A percentile compares a stretch with the other conserved stretches of the same genome.
Evolutionary conservation across 2,329 filamentous ascomycete genomes (phyloP).

Genomic region (Neurospora sp.): DNA sequence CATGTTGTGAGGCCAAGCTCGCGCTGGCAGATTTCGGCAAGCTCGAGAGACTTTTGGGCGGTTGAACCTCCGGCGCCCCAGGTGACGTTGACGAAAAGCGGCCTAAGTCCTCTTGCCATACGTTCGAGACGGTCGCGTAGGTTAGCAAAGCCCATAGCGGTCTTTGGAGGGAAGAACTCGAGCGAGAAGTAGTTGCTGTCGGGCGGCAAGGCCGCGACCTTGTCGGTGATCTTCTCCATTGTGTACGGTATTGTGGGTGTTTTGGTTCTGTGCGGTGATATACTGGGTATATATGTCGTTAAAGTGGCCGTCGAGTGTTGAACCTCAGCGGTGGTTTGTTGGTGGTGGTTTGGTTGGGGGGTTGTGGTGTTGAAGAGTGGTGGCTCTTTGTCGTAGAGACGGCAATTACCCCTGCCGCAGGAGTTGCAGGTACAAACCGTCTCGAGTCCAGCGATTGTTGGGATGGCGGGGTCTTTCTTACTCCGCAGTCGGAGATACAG

Average conservation of each 20-base stretch:
- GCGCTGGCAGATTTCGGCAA: slow-evolving; percentile 90
- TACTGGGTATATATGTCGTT: not conserved
- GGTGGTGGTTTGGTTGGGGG: not conserved
- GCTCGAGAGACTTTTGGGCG: slow-evolving; percentile 78
- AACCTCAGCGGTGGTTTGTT: not conserved
- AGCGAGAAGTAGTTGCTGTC: slow-evolving; percentile 85
- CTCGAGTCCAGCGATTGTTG: not conserved
- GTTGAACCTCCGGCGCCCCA: slow-evolving; percentile 97
- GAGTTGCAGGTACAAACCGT: not conserved
- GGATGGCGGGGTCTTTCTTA: not conserved
- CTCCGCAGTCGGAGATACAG: not conserved
- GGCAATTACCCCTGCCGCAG: not conserved
- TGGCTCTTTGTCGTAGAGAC: not conserved
- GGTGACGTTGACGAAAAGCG: slow-evolving; percentile 92
- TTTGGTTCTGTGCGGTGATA: not conserved
- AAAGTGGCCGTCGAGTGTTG: not conserved
- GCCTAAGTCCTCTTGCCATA: slow-evolving; percentile 84
- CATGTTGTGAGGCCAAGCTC: slow-evolving; percentile 90
- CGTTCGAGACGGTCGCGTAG: slow-evolving; percentile 85
- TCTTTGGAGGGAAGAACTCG: slow-evolving; percentile 99
- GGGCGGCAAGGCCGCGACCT: slow-evolving; percentile 80
- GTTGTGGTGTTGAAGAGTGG: not conserved
- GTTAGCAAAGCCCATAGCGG: slow-evolving; percentile 88
- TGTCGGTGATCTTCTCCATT: slow-evolving; percentile 89
- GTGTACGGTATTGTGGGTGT: slow-evolving; percentile 2